Evolutionary conservation across 257 asterid species (phyloP).

Genomic region (Capsicum rhomboideum): DNA sequence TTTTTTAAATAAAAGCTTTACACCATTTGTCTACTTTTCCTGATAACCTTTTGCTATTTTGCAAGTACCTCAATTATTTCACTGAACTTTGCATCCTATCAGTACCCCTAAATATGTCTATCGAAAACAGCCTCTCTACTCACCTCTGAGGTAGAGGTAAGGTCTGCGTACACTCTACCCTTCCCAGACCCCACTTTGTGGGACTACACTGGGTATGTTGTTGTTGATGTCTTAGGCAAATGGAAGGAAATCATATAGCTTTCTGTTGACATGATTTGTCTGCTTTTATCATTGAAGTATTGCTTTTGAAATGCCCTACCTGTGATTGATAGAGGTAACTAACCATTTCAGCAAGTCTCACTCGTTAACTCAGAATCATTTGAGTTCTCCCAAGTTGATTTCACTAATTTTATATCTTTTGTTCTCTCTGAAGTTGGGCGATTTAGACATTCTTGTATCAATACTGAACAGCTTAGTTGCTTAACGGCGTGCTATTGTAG

Average conservation of each 20-base stretch:
- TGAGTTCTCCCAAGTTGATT: background rate
- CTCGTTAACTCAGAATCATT: background rate
- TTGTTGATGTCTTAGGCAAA: background rate
- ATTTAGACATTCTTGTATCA: background rate
- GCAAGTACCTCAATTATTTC: background rate
- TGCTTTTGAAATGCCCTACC: background rate
- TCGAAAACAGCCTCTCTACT: background rate
- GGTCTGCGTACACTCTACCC: too few species aligned
- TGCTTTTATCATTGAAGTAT: background rate
- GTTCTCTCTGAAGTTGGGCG: background rate
- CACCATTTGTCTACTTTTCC: background rate
- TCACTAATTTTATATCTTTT: background rate
- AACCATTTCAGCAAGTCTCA: background rate
- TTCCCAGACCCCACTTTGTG: too few species aligned
- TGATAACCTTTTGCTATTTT: background rate
- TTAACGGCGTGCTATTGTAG: conserved; percentile 26
- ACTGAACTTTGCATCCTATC: background rate
- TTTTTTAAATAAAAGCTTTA: background rate
- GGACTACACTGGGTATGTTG: too few species aligned
- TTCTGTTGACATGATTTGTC: background rate
- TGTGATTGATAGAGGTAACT: background rate
- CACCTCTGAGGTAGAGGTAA: too few species aligned
- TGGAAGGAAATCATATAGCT: background rate
- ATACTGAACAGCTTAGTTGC: background rate
- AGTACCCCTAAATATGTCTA: background rate